These are phyloP conservation scores for Schizochytrium sp. DNA, from an alignment of 108 stramenopile genomes.

Conservation along the genomic window DNA sequence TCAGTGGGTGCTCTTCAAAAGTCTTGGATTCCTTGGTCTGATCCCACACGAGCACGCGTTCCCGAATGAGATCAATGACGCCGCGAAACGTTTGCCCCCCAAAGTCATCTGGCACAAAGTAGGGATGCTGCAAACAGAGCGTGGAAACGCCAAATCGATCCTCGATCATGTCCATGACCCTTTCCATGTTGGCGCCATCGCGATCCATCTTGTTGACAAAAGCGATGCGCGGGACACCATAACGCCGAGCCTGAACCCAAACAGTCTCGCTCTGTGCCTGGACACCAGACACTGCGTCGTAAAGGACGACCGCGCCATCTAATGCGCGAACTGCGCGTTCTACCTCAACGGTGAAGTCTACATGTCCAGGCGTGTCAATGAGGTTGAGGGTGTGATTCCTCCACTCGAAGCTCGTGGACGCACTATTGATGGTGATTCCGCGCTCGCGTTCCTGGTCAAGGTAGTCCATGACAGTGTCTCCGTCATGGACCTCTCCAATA, in stretches of 20 bases:
- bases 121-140: constrained; percentile 38
- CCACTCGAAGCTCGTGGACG: constrained; percentile 88
- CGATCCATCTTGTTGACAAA: constrained; percentile 97
- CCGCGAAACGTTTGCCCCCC: constrained; percentile 70
- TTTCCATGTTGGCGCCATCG: constrained; percentile 76
- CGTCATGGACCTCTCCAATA: constrained; percentile 80
- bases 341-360: constrained; percentile 96
- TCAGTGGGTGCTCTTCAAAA: background rate
- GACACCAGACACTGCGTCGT: constrained; percentile 96
- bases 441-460: constrained; percentile 92
- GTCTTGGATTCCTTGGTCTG: background rate
- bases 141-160: constrained; percentile 49
- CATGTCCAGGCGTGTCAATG: constrained; percentile 98
- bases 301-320: constrained; percentile 89
- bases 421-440: constrained; percentile 96
- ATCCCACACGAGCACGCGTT: constrained; percentile 82
- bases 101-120: background rate
- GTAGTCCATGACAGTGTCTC: constrained; percentile 94
- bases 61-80: constrained; percentile 78
- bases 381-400: constrained; percentile 87
- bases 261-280: constrained; percentile 97
- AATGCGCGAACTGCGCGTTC: constrained; percentile 87
- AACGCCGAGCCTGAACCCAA: constrained; percentile 89
- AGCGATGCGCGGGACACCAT: constrained; percentile 81
- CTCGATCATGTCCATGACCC: constrained; percentile 62